These are phyloP conservation scores for Ustilago lituana DNA, from an alignment of 1,284 basidiomycete genomes.

Conservation along the genomic window DNA sequence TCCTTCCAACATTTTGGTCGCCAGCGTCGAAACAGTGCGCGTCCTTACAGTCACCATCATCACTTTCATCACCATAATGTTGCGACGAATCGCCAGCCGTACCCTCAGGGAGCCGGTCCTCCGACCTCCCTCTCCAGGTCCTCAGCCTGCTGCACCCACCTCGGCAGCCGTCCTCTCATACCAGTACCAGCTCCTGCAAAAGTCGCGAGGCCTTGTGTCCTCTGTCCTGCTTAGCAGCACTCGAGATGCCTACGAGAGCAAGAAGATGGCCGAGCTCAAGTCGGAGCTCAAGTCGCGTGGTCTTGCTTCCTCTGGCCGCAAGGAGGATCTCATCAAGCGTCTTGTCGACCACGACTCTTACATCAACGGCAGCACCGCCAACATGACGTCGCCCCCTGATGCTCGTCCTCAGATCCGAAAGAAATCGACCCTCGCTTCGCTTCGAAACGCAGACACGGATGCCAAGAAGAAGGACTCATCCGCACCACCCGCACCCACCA, in stretches of 20 bases:
- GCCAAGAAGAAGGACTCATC: constrained; percentile 14
- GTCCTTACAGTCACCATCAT: not conserved
- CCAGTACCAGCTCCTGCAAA: constrained; percentile 47
- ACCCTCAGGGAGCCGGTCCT: constrained; percentile 38
- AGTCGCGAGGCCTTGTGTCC: constrained; percentile 54
- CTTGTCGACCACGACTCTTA: constrained; percentile 54
- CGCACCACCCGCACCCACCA: constrained; percentile 27
- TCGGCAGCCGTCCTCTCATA: constrained; percentile 45
- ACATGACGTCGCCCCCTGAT: constrained; percentile 18
- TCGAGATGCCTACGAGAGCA: constrained; percentile 55
- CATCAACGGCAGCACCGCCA: constrained; percentile 51
- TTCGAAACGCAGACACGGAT: constrained; percentile 18
- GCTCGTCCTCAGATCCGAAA: constrained; percentile 39
- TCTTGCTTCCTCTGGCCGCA: constrained; percentile 55
- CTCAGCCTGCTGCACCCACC: constrained; percentile 34
- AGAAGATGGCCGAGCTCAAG: constrained; percentile 56
- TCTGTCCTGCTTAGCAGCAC: constrained; percentile 59
- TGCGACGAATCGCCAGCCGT: constrained; percentile 50
- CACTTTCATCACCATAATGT: constrained; percentile 25
- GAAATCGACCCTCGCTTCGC: constrained; percentile 56
- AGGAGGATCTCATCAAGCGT: constrained; percentile 59
- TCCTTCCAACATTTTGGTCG: constrained; percentile 2
- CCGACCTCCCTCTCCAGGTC: constrained; percentile 34
- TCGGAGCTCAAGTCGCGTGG: constrained; percentile 57
- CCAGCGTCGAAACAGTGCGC: constrained; percentile 2